Evolutionary conservation across 129 eudicot species (phyloP), one percentile per base, ranked within the genome.

Genomic region (Deinandra increscens): DNA sequence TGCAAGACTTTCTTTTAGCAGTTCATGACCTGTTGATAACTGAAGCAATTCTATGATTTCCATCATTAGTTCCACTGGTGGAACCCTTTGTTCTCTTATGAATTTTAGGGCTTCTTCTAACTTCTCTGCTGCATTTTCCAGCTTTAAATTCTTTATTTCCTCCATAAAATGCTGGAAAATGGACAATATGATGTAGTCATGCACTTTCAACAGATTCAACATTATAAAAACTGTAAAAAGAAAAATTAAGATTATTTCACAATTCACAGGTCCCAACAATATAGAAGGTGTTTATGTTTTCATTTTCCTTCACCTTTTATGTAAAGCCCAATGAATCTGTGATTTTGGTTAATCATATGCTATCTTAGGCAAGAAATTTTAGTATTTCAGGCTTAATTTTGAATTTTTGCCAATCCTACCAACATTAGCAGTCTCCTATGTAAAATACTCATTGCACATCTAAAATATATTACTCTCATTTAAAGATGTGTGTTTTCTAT

Each of bases 1-100:
- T 4, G 95, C 90, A 59, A 93, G 84, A 55, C 79, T 75, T 82
- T 93, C 99, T 67, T 75, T 85, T 56, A 91, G 68, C 50, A 93
- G 80, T 78, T 75, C 98, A 43, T 83, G 78, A 65, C 61, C 81
- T 41, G 84, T 76, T 66, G 81, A 74, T 73, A 93, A 74, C 45
- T 67, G 75, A 58, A 93, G 78, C 31, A 79, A 66, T 50, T 89
- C 81, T 15, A 72, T 68, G 53, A 87, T 81, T 14, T 75, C 62
- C 19, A 60, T 34, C 14, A 89, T 63, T 72, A 64, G 45, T 61
- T 83, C 86, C 7, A 81, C n/a, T 44, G 70, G 42, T 49, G 84
- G 89, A 74, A 50, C 66, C 29, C 46, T 68, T 45, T 84, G 84
- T 37, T 79, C 84, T 55, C 72, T 79, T 73, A 81, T 69, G 70